These are phyloP conservation scores for Vairimorpha necatrix DNA, from an alignment of 371 early-diverging fungal genomes.

Conservation along the genomic window DNA sequence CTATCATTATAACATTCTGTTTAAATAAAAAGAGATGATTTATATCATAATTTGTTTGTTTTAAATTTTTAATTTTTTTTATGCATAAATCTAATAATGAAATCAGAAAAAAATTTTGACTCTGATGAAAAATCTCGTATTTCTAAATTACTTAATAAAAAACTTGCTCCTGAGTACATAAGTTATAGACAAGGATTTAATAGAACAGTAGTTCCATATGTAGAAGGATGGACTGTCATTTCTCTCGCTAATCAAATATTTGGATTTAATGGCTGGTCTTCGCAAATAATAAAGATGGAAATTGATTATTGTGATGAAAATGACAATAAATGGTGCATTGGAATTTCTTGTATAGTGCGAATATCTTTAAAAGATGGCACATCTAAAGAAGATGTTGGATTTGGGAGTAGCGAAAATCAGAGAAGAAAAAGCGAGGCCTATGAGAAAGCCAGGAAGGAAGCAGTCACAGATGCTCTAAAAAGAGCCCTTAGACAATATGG, in stretches of 20 bases:
- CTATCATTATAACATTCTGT: constrained; percentile 25
- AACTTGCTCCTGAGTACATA: constrained; percentile 70
- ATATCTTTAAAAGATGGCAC: constrained; percentile 85
- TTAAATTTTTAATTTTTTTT: not conserved
- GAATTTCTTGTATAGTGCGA: constrained; percentile 74
- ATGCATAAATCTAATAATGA: not conserved
- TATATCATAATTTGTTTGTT: not conserved
- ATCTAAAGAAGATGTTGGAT: constrained; percentile 83
- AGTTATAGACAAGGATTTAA: constrained; percentile 59
- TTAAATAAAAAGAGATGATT: constrained; percentile 32
- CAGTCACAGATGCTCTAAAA: constrained; percentile 87
- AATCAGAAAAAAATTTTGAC: constrained; percentile 14
- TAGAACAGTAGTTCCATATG: constrained; percentile 70
- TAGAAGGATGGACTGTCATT: constrained; percentile 82
- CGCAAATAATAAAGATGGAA: constrained; percentile 70
- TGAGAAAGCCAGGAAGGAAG: constrained; percentile 90
- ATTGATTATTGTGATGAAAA: constrained; percentile 71
- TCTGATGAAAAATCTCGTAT: constrained; percentile 27
- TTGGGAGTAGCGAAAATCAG: constrained; percentile 75
- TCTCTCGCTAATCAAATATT: constrained; percentile 87
- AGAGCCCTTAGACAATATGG: constrained; percentile 84
- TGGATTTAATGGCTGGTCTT: constrained; percentile 93
- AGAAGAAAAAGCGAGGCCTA: constrained; percentile 73
- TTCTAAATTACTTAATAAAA: constrained; percentile 55
- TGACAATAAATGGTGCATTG: constrained; percentile 68